These are phyloP conservation scores for Orbilia brochopaga DNA, from an alignment of 2,329 filamentous ascomycete species.

Conservation along the genomic window DNA sequence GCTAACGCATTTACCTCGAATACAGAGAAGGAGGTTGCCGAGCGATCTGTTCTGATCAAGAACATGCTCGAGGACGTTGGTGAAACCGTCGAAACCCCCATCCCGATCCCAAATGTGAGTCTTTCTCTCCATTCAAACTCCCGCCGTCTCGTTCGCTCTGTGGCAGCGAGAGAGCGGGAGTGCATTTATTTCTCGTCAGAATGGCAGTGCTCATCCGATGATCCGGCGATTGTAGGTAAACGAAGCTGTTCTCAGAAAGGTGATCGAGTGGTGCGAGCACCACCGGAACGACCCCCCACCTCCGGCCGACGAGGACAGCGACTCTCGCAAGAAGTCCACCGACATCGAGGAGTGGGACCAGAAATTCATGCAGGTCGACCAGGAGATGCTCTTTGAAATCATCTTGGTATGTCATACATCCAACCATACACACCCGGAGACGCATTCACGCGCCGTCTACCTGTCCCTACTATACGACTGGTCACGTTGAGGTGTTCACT, in stretches of 20 bases:
- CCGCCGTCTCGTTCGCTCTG: constrained; percentile 2
- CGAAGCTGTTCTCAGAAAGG: constrained; percentile 90
- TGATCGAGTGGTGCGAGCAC: constrained; percentile 97
- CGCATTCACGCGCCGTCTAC: neutral
- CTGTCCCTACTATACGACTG: neutral
- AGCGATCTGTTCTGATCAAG: constrained; percentile 94
- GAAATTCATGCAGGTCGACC: constrained; percentile 99
- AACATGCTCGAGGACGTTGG: constrained; percentile 96
- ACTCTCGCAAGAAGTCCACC: constrained; percentile 96
- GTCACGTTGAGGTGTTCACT: constrained; percentile 16
- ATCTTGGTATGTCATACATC: constrained; percentile 74
- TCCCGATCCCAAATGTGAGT: constrained; percentile 83
- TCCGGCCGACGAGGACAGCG: constrained; percentile 83
- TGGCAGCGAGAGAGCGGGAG: neutral
- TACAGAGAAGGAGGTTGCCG: constrained; percentile 78
- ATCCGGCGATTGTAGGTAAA: constrained; percentile 69
- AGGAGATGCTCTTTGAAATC: constrained; percentile 99
- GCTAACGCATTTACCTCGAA: constrained; percentile 22
- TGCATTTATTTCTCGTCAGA: neutral
- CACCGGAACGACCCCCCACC: constrained; percentile 88
- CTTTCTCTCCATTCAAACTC: too few relatives aligned
- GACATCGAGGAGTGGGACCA: constrained; percentile 99
- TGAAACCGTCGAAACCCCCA: constrained; percentile 67
- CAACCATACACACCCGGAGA: neutral
- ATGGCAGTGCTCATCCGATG: neutral